Evolutionary conservation across 2,329 filamentous ascomycete species (phyloP).

Genomic region (Colletotrichum sp.): DNA sequence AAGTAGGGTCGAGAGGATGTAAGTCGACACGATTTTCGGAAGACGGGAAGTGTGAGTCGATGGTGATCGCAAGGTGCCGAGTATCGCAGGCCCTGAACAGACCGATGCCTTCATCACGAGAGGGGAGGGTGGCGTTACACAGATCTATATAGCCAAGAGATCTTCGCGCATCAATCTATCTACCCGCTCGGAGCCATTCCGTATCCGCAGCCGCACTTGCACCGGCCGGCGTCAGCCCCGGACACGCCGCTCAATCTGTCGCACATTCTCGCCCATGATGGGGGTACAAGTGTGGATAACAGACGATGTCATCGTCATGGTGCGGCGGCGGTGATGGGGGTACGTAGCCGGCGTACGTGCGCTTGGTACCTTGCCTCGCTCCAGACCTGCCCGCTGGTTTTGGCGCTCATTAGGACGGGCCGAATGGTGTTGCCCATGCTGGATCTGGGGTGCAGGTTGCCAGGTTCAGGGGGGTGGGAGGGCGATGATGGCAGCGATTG

Average conservation of each 20-base stretch:
- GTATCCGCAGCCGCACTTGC: neutral
- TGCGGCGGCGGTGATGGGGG: neutral
- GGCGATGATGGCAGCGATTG: neutral
- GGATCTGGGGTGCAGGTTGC: neutral
- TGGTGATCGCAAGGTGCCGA: neutral
- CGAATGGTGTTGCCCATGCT: neutral
- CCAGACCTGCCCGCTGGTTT: neutral
- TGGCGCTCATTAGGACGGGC: constrained; percentile 6
- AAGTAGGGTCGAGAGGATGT: neutral
- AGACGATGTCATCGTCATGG: constrained; percentile 9
- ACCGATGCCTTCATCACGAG: neutral
- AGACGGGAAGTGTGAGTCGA: neutral
- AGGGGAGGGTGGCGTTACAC: neutral
- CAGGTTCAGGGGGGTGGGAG: neutral
- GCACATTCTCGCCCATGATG: neutral
- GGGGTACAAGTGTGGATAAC: neutral
- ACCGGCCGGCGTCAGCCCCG: neutral
- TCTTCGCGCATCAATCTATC: neutral
- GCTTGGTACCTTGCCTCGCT: neutral
- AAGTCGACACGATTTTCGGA: neutral
- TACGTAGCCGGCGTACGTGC: neutral
- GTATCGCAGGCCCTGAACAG: neutral
- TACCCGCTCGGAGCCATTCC: neutral
- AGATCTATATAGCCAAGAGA: constrained; percentile 16
- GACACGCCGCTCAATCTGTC: constrained; percentile 12